Evolutionary conservation across 2,329 filamentous ascomycete species (phyloP), one percentile per base, ranked within the genome.

Genomic region (Xylariaceae sp.): DNA sequence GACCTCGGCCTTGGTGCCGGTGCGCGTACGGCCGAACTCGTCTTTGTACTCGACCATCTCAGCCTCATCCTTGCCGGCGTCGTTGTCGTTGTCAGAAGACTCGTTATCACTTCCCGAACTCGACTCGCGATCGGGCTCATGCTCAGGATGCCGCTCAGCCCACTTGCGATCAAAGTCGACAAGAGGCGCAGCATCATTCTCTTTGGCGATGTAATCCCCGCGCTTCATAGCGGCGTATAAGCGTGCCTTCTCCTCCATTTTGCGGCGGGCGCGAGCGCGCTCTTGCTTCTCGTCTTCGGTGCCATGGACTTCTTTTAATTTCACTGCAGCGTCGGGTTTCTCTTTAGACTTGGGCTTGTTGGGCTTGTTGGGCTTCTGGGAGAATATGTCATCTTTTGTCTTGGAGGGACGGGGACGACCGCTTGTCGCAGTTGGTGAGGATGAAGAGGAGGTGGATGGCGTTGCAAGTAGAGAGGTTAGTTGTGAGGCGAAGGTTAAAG

Each of bases 141-240:
- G 62, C 20, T 64, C 50, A 38, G 54, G 44, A 44, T 82, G 72
- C 20, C 72, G 70, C 61, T 95, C 88, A 0, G 86, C 89, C 91
- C 93, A 97, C 70, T 97, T 98, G 49, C 85, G 77, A 67, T 97
- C 93, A 66, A 98, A 98, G 69, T 98, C 92, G 3, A 98, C 85
- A 21, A 95, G 77, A 20, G 79, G 76, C 55, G 83, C 80, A 34
- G 79, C 71, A 56, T 80, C 72, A 61, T 84, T 79, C 54, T 86
- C 79, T 44, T 77, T 76, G 14, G 78, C 73, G n/a, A 88, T 72
- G 65, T 88, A 83, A 61, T 95, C 85, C n/a, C 92, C 91, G 25
- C 87, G 79, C 67, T 95, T 95, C 81, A 98, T 85, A 29, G 88
- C 86, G 6, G 86, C 83, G 67, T 98, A 98, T 2, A 93, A 69